Base-by-base conservation (phyloP, 257 asterid species). In the Henckelia pumila region DNA sequence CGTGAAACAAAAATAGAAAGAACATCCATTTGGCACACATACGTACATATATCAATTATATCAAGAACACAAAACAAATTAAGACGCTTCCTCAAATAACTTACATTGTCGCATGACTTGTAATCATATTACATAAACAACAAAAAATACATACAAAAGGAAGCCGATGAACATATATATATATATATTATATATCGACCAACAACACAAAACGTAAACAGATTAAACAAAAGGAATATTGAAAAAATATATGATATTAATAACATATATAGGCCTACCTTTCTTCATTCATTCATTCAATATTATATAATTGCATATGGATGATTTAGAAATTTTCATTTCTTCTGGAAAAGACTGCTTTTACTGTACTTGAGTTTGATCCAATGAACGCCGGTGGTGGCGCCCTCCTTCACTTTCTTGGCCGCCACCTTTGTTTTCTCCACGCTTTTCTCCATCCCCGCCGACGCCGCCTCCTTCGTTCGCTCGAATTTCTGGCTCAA, bases 401-500 rank as follows among this genome's bases (percentile, higher is more conserved):
- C 82, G 24, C 82, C 83, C 7, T 52, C 35, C 59, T 78, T 78
- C 56, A 78, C 77, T 68, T 79, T 79, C 67, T 68, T 74, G 59
- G 73, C 83, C 2, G 75, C 78, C 50, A 32, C 75, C 73, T 77
- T 77, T 1, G 81, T 72, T 37, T 77, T 77, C 72, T 67, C 69
- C 44, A 70, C 68, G 10, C 74, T 61, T 35, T 61, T 61, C 53
- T 61, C 66, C 66, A 61, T 37, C 16, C 66, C 55, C 0, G 28
- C 25, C 1, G 69, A 23, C 0, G 72, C 68, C 0, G 9, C 67
- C 62, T 56, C 80, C 72, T 72, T 77, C 0, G 79, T 70, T 32
- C 66, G 77, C 44, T 71, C 77, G 53, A 78, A 63, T 55, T 63
- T 67, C 26, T 52, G 58, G 60, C 75, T 71, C 17, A 78, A 64